A percentile compares a stretch with the other conserved stretches of the same genome.
Evolutionary conservation across 805 yeast genomes (phyloP).

Genomic region (Metschnikowia lachancei): DNA sequence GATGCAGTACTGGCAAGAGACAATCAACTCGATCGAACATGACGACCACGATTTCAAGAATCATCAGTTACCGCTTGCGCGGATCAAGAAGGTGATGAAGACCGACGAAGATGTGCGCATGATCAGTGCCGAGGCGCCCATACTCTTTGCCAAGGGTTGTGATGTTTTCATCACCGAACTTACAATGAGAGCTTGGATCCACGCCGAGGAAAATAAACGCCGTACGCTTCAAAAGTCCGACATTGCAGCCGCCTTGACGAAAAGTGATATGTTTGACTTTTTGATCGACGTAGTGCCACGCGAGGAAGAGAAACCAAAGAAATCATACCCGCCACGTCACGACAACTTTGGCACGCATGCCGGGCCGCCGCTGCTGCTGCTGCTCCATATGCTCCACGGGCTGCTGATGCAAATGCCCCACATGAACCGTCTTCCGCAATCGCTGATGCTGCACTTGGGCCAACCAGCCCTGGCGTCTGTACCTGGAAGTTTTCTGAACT

Average conservation of each 20-base stretch:
- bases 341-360: conserved; percentile 20
- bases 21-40: conserved; percentile 86
- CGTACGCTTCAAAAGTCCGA: conserved; percentile 92
- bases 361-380: conserved; percentile 11
- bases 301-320: conserved; percentile 67
- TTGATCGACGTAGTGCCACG: conserved; percentile 94
- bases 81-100: conserved; percentile 97
- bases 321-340: conserved; percentile 25
- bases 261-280: conserved; percentile 96
- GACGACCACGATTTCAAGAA: conserved; percentile 89
- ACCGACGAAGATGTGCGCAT: conserved; percentile 95
- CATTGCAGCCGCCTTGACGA: conserved; percentile 91
- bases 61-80: conserved; percentile 91
- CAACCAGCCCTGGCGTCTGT: neutral
- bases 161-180: conserved; percentile 95
- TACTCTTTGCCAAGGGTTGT: conserved; percentile 95
- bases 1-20: conserved; percentile 97
- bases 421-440: conserved; percentile 2
- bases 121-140: conserved; percentile 99
- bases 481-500: neutral
- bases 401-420: conserved; percentile 11
- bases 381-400: conserved; percentile 16
- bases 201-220: conserved; percentile 94
- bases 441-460: neutral
- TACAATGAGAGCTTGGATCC: conserved; percentile 99